A percentile compares a stretch with the other conserved stretches of the same genome.
phyloP scores from a whole-genome alignment of 1,139 yeast species.

The Scheffersomyces insectosa region DNA sequence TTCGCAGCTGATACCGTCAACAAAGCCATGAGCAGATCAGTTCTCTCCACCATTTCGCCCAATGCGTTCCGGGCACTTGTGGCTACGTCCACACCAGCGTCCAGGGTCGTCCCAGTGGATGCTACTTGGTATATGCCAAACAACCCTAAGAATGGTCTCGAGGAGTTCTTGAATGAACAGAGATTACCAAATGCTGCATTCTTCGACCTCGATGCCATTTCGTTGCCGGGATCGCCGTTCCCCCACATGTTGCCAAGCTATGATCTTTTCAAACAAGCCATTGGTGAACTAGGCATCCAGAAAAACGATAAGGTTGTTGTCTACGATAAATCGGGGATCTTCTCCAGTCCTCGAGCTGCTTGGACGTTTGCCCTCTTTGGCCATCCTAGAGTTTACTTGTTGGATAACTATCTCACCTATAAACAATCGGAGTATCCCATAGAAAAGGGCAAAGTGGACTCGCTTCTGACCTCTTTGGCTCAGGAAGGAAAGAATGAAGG shows the following conservation, averaged over 20 bases:
- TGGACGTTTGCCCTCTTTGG: constrained; percentile 86
- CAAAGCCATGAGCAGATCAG: constrained; percentile 4
- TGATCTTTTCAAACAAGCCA: constrained; percentile 51
- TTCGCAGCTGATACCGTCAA: background rate
- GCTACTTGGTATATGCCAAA: constrained; percentile 94
- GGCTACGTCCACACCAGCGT: constrained; percentile 12
- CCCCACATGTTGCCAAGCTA: constrained; percentile 89
- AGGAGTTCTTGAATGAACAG: constrained; percentile 54
- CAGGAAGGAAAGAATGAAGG: constrained; percentile 8
- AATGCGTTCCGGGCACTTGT: constrained; percentile 21
- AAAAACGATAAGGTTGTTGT: constrained; percentile 66
- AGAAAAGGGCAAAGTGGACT: constrained; percentile 11
- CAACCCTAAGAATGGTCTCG: constrained; percentile 55
- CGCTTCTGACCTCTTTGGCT: constrained; percentile 7
- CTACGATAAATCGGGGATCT: constrained; percentile 81
- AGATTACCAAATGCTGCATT: constrained; percentile 70
- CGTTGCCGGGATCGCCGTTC: constrained; percentile 56
- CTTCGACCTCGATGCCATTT: constrained; percentile 76
- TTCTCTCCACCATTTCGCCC: constrained; percentile 18
- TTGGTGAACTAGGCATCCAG: constrained; percentile 49
- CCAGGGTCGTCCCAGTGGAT: constrained; percentile 69
- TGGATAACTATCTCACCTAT: constrained; percentile 69
- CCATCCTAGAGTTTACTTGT: constrained; percentile 62
- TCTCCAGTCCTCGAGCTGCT: constrained; percentile 86
- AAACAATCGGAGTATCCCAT: constrained; percentile 24